phyloP scores from a whole-genome alignment of 768 basidiomycete species.

The Butyriboletus loyo region DNA sequence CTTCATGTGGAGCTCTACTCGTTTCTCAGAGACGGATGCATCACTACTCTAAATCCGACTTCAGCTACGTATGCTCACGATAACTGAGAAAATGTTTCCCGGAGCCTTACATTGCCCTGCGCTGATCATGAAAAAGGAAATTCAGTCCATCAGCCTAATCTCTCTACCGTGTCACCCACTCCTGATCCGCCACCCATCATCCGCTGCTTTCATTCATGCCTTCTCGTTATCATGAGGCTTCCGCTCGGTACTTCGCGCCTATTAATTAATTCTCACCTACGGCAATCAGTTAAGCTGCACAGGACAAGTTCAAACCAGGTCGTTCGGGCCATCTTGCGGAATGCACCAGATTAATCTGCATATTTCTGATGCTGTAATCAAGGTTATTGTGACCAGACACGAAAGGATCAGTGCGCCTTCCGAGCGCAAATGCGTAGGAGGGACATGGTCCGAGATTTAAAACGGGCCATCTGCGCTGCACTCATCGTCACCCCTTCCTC shows the following conservation, averaged over 20 bases:
- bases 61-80: conserved; percentile 3
- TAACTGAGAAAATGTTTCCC: conserved; percentile 5
- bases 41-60: conserved; percentile 7
- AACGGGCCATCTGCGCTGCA: neutral
- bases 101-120: conserved; percentile 8
- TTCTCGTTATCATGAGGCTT: conserved; percentile 32
- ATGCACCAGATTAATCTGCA: conserved; percentile 13
- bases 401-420: conserved; percentile 6
- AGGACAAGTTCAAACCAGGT: conserved; percentile 4
- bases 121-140: conserved; percentile 32
- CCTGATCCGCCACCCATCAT: conserved; percentile 28
- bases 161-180: conserved; percentile 20
- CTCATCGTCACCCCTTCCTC: conserved; percentile 11
- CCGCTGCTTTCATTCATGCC: conserved; percentile 26
- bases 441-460: conserved; percentile 19
- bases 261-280: conserved; percentile 27
- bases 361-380: conserved; percentile 12
- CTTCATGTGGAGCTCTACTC: conserved; percentile 5
- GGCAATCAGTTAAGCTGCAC: conserved; percentile 15
- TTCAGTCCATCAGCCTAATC: neutral
- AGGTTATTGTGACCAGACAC: conserved; percentile 7
- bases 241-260: conserved; percentile 19
- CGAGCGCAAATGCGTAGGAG: conserved; percentile 9
- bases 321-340: conserved; percentile 9
- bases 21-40: conserved; percentile 2